Base-by-base conservation (phyloP, 1,284 basidiomycete species). In the Leccinum pseudoinsigne region DNA sequence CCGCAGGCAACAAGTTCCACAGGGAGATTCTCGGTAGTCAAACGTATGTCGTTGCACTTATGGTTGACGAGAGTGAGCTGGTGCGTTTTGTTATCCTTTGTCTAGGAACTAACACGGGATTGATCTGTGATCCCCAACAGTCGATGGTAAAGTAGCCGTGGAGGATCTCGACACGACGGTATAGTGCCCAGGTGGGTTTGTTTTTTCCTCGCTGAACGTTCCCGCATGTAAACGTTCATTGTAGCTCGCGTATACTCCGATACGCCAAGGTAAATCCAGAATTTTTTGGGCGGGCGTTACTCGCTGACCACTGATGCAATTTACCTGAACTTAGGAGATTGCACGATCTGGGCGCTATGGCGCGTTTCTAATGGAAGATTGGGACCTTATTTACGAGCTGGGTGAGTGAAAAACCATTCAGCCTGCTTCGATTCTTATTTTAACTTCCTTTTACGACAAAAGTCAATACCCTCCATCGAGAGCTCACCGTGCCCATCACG, bases 31-130 rank as follows among this genome's bases (percentile, higher is more conserved):
- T 31, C 31, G 28, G 93, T 7, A 90, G 88, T 68, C 94, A 96
- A 9, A 93, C 91, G 75, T 89, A 86, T 73, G 85, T 98, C 53
- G 93, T 98, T 10, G 97, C 95, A 11, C 96, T 97, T 9, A 98
- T 98, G 97, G 97, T 98, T 0, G 96, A 98, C 76, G 94, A 97
- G 78, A 95, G 92, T 72, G 96, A 98, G 77, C 84, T 98, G 73
- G 94, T 95, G 68, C 71, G 90, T 38, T 83, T 9, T n/a, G 16
- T 18, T 26, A 55, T 12, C 8, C 5, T 26, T 14, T 47, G 16
- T 28, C 16, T 11, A 26, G 16, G n/a, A 38, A 9, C 42, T 54
- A 54, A 10, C 57, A 10, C 16, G 9, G 10, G 40, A 6, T 26
- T 12, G 23, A 40, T 23, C 10, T n/a, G 6, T 45, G 64, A 23